Percentiles rank a stretch among this genome's conserved stretches.
Conservation (phyloP, 2,329 filamentous ascomycete genomes). For the Aciculosporium take region DNA sequence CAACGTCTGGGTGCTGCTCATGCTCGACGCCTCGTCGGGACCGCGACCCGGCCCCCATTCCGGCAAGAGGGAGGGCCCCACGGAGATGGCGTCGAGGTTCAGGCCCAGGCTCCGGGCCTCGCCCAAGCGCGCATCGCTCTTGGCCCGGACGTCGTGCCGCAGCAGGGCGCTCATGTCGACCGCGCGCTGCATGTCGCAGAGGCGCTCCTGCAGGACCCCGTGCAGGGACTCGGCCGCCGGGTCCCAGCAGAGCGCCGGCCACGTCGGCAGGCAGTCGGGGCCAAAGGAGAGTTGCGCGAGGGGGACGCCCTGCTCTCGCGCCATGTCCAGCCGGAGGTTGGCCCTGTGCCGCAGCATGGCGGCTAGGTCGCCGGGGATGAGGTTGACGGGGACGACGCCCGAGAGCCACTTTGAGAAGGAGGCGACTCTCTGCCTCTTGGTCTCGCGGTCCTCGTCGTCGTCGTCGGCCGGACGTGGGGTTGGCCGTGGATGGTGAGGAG, state of each 20-base stretch:
- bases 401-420: slow-evolving; percentile 8
- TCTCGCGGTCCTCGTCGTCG: too few species aligned
- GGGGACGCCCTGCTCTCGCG: slow-evolving; percentile 6
- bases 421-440: neutral
- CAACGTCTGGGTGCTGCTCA: neutral
- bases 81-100: slow-evolving; percentile 9
- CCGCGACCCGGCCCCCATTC: slow-evolving; percentile 11
- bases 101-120: slow-evolving; percentile 13
- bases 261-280: slow-evolving; percentile 17
- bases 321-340: slow-evolving; percentile 13
- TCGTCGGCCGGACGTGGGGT: neutral
- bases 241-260: slow-evolving; percentile 15
- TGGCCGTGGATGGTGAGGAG: neutral
- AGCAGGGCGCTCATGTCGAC: slow-evolving; percentile 10
- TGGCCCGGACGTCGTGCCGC: slow-evolving; percentile 11
- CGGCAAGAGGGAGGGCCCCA: slow-evolving; percentile 16
- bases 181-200: slow-evolving; percentile 10
- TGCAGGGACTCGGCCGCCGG: slow-evolving; percentile 13
- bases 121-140: slow-evolving; percentile 14
- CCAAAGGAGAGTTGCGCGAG: slow-evolving; percentile 13
- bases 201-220: slow-evolving; percentile 12
- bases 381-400: slow-evolving; percentile 9
- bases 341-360: slow-evolving; percentile 11
- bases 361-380: slow-evolving; percentile 12
- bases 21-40: neutral